Evolutionary conservation across 106 monocot species (phyloP).

Genomic region (Gastrodia elata): DNA sequence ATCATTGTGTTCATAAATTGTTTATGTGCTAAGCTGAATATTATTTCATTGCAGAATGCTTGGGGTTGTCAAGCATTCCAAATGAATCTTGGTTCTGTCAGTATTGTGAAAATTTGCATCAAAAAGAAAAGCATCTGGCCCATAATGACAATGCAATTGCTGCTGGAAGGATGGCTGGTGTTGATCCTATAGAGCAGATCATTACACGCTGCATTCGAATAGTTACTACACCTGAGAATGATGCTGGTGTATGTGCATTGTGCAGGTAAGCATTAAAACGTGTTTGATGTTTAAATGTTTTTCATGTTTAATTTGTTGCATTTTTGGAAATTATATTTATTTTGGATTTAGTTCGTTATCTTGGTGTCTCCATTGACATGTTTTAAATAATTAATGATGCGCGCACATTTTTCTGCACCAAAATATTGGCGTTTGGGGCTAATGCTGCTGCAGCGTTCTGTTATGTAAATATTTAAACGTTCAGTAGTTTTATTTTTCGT

Average conservation of each 20-base stretch:
- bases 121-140: conserved; percentile 22
- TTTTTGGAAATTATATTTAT: not conserved
- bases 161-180: conserved; percentile 70
- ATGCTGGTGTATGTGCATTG: conserved; percentile 53
- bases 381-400: not conserved
- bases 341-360: not conserved
- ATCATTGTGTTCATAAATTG: not conserved
- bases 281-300: not conserved
- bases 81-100: conserved; percentile 45
- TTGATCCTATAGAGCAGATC: conserved; percentile 70
- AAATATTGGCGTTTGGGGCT: not conserved
- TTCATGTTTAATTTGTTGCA: not conserved
- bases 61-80: conserved; percentile 36
- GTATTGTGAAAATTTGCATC: conserved; percentile 39
- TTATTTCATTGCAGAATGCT: conserved; percentile 34
- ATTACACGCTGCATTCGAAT: conserved; percentile 56
- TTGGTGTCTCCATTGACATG: not conserved
- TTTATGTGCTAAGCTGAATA: not conserved
- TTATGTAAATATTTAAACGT: not conserved
- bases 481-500: not conserved
- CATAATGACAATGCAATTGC: conserved; percentile 66
- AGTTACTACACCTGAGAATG: conserved; percentile 35
- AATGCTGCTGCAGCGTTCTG: not conserved
- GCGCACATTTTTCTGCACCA: not conserved
- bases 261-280: conserved; percentile 36